Base-by-base conservation (phyloP, 805 yeast genomes). In the Naumovozyma castellii region DNA sequence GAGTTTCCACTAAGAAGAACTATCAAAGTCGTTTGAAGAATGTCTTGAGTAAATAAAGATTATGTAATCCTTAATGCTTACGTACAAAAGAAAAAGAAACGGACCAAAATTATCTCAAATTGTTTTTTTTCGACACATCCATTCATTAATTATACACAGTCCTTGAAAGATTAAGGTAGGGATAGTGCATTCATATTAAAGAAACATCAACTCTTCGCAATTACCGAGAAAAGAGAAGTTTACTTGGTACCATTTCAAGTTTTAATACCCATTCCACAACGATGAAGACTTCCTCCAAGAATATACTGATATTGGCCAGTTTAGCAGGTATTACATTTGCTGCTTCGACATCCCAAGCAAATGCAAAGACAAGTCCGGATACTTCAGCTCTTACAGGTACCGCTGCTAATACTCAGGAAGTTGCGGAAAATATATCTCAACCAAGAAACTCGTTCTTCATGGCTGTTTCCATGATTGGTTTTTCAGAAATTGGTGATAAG, bases 401-500 rank as follows among this genome's bases (percentile, higher is more conserved):
- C 6, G 10, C 27, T 10, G 10, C 27, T 22, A 10, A 6, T 6
- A 22, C 27, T 10, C 27, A 10, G 27, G 27, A 22, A 6, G 27
- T 22, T 22, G 27, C 27, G 10, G 27, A 22, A 22, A 22, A 10
- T 10, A 10, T 29, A 29, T n/a, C 32, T 13, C 32, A 9, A 29
- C 32, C 32, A 12, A 31, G 43, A 29, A 48, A 50, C 17, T 73
- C 94, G 3, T 81, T 92, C 50, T 51, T 84, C 43, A 76, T 90
- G 80, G 76, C 97, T 1, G 66, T 80, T 27, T 75, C 90, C 13
- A 92, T 92, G 98, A 92, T 92, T 55, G 66, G 84, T 25, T 84
- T 87, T n/a, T 84, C 95, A 20, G 99, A 92, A 62, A 81, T 92
- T 43, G 98, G 98, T 43, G 99, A 92, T 62, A 92, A 92, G 66